These are phyloP conservation scores for Lepidium campestre DNA, from an alignment of 441 rosid species.

Conservation along the genomic window DNA sequence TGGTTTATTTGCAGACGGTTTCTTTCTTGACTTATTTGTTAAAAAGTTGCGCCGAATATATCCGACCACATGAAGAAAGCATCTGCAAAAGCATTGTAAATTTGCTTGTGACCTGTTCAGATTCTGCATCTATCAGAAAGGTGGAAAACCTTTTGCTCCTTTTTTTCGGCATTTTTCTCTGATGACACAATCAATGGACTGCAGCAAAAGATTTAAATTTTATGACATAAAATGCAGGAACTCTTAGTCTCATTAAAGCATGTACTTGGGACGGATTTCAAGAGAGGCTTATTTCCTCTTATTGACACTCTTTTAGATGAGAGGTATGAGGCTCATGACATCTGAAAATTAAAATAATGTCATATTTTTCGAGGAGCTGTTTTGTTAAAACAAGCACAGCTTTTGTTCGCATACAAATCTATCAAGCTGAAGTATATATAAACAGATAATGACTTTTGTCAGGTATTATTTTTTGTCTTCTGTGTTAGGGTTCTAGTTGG, in stretches of 20 bases:
- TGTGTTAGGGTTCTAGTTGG: slow-evolving; percentile 86
- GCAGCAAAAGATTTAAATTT: slow-evolving; percentile 11
- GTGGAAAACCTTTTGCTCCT: slow-evolving; percentile 31
- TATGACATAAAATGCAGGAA: slow-evolving; percentile 60
- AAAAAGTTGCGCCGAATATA: slow-evolving; percentile 96
- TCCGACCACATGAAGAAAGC: slow-evolving; percentile 96
- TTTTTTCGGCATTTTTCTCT: not conserved
- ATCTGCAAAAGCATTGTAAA: slow-evolving; percentile 98
- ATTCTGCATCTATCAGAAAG: slow-evolving; percentile 95
- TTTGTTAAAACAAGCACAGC: not conserved
- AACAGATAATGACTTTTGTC: not conserved
- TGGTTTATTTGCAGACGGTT: slow-evolving; percentile 70
- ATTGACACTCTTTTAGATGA: slow-evolving; percentile 94
- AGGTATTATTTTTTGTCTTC: not conserved
- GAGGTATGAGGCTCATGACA: slow-evolving; percentile 46
- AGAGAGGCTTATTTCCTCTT: slow-evolving; percentile 97
- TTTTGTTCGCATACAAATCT: not conserved
- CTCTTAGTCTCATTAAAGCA: slow-evolving; percentile 94
- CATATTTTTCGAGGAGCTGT: not conserved
- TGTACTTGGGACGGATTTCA: slow-evolving; percentile 98
- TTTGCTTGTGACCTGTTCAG: slow-evolving; percentile 98
- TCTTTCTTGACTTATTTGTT: slow-evolving; percentile 93
- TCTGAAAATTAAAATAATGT: not conserved
- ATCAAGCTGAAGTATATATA: not conserved
- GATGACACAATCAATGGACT: not conserved